Evolutionary conservation across 192 early-diverging fungal species (phyloP).

Genomic region (Coemansia biformis): DNA sequence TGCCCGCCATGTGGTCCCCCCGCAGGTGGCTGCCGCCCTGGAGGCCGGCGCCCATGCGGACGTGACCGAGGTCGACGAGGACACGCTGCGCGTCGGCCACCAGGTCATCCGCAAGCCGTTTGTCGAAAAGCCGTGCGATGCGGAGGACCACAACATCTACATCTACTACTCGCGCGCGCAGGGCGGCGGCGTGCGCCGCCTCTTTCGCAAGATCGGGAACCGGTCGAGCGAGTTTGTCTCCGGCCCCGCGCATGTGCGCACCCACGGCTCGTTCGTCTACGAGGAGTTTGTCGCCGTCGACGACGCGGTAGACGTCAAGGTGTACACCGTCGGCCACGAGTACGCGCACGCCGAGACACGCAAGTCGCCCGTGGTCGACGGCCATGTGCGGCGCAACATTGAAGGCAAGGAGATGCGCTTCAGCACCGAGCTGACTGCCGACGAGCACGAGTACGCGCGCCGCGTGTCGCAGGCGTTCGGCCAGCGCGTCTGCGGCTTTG

Average conservation of each 20-base stretch:
- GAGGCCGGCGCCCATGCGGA: conserved; percentile 23
- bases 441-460: conserved; percentile 74
- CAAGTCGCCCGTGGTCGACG: conserved; percentile 96
- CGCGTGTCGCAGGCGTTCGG: conserved; percentile 76
- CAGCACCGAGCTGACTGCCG: conserved; percentile 68
- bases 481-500: conserved; percentile 94
- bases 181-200: conserved; percentile 75
- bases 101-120: conserved; percentile 81
- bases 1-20: conserved; percentile 53
- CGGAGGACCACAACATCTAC: conserved; percentile 96
- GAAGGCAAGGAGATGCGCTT: conserved; percentile 98
- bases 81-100: conserved; percentile 68
- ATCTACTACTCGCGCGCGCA: conserved; percentile 81
- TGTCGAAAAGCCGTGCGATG: conserved; percentile 95
- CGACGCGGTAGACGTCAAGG: conserved; percentile 95
- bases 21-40: conserved; percentile 51
- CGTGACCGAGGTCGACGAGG: conserved; percentile 45
- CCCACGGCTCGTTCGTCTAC: conserved; percentile 82
- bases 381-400: conserved; percentile 87
- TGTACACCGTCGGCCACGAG: conserved; percentile 87
- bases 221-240: conserved; percentile 88
- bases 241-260: conserved; percentile 60
- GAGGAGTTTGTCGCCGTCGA: conserved; percentile 93
- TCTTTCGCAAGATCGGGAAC: conserved; percentile 89
- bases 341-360: conserved; percentile 94